phyloP scores from a whole-genome alignment of 495 filamentous ascomycete species.

The Arthonia radiata region DNA sequence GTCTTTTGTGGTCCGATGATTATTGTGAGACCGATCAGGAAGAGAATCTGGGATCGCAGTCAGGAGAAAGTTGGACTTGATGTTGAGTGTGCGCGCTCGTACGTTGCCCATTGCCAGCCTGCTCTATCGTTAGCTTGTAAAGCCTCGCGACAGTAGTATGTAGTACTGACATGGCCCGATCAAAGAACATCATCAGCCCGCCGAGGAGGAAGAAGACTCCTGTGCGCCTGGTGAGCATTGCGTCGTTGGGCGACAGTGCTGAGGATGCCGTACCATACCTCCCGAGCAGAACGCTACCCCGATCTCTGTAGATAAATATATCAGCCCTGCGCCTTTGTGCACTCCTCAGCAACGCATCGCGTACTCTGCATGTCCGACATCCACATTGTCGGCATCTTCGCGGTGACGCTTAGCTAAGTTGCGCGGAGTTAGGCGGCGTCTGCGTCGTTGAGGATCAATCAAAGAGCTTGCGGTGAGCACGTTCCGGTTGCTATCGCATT shows the following conservation, averaged over 20 bases:
- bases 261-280: constrained; percentile 36
- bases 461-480: too few relatives aligned
- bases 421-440: too few relatives aligned
- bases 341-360: constrained; percentile 6
- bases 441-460: too few relatives aligned
- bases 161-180: constrained; percentile 56
- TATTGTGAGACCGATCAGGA: constrained; percentile 81
- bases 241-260: constrained; percentile 3
- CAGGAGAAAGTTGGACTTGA: constrained; percentile 1
- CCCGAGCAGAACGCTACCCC: constrained; percentile 89
- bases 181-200: constrained; percentile 89
- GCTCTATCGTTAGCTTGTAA: constrained; percentile 6
- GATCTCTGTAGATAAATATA: constrained; percentile 37
- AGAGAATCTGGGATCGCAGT: constrained; percentile 46
- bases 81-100: constrained; percentile 6
- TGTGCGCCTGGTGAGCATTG: constrained; percentile 11
- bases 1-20: constrained; percentile 91
- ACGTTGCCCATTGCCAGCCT: constrained; percentile 79
- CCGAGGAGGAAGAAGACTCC: constrained; percentile 83
- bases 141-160: constrained; percentile 1
- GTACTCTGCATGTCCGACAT: constrained; percentile 85
- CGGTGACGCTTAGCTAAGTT: too few relatives aligned
- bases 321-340: background rate
- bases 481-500: too few relatives aligned
- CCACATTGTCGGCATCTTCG: constrained; percentile 67